Evolutionary conservation across 352 stramenopile species (phyloP).

Genomic region (Phytophthora citricola): DNA sequence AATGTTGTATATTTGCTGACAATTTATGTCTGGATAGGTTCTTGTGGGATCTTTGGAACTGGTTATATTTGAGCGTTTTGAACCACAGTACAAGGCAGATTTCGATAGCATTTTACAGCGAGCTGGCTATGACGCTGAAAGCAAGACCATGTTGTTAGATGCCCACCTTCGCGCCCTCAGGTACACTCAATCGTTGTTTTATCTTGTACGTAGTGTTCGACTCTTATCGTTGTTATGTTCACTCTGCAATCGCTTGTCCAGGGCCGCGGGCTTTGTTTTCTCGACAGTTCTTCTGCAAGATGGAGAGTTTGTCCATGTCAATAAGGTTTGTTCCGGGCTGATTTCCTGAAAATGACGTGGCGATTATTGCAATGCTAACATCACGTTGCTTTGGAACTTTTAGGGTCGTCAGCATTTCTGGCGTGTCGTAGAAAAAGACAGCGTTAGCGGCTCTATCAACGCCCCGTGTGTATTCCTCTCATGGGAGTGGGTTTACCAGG

Average conservation of each 20-base stretch:
- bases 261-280: constrained; percentile 73
- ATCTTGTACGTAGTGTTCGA: constrained; percentile 1
- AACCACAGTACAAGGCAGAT: constrained; percentile 61
- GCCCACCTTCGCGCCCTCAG: constrained; percentile 70
- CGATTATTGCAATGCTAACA: neutral
- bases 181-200: constrained; percentile 25
- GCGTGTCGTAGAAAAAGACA: constrained; percentile 70
- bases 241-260: constrained; percentile 17
- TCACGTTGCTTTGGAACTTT: constrained; percentile 8
- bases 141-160: constrained; percentile 81
- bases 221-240: neutral
- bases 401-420: constrained; percentile 85
- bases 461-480: constrained; percentile 80
- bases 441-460: constrained; percentile 40
- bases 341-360: neutral
- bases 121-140: constrained; percentile 64
- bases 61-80: constrained; percentile 86
- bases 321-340: constrained; percentile 55
- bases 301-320: constrained; percentile 86
- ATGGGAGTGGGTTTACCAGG: constrained; percentile 89
- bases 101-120: constrained; percentile 70
- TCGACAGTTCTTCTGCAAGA: constrained; percentile 79
- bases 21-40: constrained; percentile 40
- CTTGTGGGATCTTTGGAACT: constrained; percentile 80
- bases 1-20: neutral